Evolutionary conservation across 73 alveolate genomes (phyloP).

Genomic region (Stentor roeselii): DNA sequence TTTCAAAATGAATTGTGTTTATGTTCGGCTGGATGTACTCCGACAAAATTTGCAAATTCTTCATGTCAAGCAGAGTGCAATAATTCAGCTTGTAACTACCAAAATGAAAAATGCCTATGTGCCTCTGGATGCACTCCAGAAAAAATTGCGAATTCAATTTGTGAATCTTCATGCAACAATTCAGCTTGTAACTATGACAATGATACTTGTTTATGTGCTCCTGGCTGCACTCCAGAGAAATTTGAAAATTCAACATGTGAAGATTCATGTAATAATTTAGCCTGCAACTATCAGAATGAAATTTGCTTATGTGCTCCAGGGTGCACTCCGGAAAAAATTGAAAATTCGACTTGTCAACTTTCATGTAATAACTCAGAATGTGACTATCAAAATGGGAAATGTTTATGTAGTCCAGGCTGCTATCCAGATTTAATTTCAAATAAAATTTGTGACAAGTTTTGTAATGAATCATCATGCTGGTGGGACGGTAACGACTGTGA

Average conservation of each 20-base stretch:
- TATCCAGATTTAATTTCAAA: no score
- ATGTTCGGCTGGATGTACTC: no score
- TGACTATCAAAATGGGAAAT: neutral
- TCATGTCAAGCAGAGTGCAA: neutral
- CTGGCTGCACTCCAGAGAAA: neutral
- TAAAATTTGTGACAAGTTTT: no score
- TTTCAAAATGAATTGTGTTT: no score
- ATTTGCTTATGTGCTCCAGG: neutral
- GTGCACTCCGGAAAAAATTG: neutral
- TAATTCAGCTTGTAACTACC: neutral
- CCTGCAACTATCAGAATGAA: neutral
- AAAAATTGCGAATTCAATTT: neutral
- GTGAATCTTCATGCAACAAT: neutral
- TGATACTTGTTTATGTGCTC: neutral
- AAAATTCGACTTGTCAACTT: neutral
- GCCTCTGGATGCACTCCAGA: neutral
- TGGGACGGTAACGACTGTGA: no score
- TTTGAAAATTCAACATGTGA: neutral
- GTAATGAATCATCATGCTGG: no score
- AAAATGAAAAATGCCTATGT: neutral
- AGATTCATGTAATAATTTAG: neutral
- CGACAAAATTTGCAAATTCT: neutral
- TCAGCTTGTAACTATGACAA: neutral
- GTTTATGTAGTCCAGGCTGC: slow-evolving; percentile 14
- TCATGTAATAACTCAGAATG: neutral